phyloP scores from a whole-genome alignment of 495 filamentous ascomycete genomes.

The Penicillium maclennaniae region DNA sequence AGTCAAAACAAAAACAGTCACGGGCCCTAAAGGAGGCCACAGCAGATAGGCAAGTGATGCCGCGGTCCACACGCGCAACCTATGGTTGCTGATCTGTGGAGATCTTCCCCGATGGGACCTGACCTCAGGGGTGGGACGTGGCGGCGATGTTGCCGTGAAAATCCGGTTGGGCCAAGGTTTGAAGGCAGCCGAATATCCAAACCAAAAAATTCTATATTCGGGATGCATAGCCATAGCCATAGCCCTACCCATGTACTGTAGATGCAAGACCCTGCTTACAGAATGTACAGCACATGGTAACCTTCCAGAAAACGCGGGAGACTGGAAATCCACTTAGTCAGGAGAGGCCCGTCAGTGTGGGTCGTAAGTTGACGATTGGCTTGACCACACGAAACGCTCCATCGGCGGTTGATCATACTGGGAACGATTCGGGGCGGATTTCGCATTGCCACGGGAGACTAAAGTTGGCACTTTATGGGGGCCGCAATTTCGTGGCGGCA shows the following conservation, averaged over 20 bases:
- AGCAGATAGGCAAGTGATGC: background rate
- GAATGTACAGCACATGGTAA: background rate
- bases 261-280: background rate
- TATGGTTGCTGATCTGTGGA: slow-evolving; percentile 10
- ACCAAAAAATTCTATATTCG: slow-evolving; percentile 4
- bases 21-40: background rate
- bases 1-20: background rate
- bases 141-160: slow-evolving; percentile 2
- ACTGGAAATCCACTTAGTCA: background rate
- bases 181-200: slow-evolving; percentile 12
- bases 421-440: background rate
- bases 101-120: slow-evolving; percentile 3
- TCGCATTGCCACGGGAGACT: background rate
- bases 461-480: background rate
- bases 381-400: background rate
- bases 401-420: background rate
- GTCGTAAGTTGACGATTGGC: slow-evolving; percentile 12
- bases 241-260: no score
- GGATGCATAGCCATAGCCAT: background rate
- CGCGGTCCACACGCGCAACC: background rate
- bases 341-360: slow-evolving; percentile 3
- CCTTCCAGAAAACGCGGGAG: background rate
- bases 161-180: background rate
- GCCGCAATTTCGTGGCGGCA: background rate
- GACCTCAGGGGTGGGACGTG: slow-evolving; percentile 5